Evolutionary conservation across 805 yeast species (phyloP), one percentile per base, ranked within the genome.

Genomic region (Priceomyces carsonii): DNA sequence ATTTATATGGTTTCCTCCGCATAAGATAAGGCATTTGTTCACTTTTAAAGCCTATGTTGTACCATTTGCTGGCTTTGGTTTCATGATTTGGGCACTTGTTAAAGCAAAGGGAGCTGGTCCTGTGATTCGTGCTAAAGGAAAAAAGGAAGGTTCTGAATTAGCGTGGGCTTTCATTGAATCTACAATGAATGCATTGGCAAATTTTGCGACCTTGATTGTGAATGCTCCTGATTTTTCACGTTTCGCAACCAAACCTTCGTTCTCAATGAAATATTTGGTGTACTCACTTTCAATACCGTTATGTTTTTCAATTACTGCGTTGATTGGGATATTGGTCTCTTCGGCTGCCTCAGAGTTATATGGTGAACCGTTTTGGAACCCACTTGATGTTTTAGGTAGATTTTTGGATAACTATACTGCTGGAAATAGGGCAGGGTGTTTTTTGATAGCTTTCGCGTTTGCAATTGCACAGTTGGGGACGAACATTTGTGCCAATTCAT

Each of bases 201-300:
- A 87, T 62, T 88, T 88, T 53, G 93, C 95, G 4, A 84, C 96
- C n/a, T 72, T 88, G 51, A 84, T 89, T 52, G 75, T 84, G 35
- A 88, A 88, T 62, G 85, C 93, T 10, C 95, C 96, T 1, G 96
- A 88, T 67, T 88, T 88, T 60, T 74, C 95, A 17, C 77, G 96
- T 59, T 82, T 87, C 63, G 84, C 95, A 7, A 74, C 70, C 44
- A 61, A 54, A 38, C 66, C 69, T 7, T 51, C 66, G 5, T 63
- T 61, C 36, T 47, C 59, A 24, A 59, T 67, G 56, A 66, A 66
- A 43, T 66, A 66, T 37, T 43, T 64, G 32, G 70, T 65, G 13
- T 65, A 65, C 48, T 79, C 77, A 15, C 51, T 83, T 25, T 69
- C 91, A 2, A 78, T 89, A 42, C 95, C 96, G 22, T 40, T 84